Base-by-base conservation (phyloP, 805 yeast genomes). In the Starmerella apicola region DNA sequence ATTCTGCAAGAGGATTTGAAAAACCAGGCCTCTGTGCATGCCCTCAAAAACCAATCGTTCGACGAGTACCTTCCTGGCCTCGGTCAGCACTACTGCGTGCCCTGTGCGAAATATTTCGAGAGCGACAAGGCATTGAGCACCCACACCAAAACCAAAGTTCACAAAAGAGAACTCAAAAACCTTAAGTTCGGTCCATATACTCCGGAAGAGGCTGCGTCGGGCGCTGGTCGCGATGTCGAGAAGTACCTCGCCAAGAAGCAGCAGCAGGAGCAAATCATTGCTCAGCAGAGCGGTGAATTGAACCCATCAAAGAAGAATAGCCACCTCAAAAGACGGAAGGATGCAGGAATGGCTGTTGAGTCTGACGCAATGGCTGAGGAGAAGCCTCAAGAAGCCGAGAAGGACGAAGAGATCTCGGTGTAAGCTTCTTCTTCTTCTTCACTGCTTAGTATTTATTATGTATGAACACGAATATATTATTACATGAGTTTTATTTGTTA, bases 41-140 rank as follows among this genome's bases (percentile, higher is more conserved):
- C 68, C 31, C 66, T 85, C 42, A 43, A 46, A 29, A 71, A 81
- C 56, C 97, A 88, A 61, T 81, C 83, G 4, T 60, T 81, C 41
- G 95, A 88, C 60, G 97, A 88, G 62, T 74, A 76, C 32, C 78
- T 79, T 56, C 86, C 96, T 1, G 99, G 99, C 1, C 64, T 91
- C 49, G 99, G 95, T 13, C 97, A 91, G 61, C 79, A 74, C 61
- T 91, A 83, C 60, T 91, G 97, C 61, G 70, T 91, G 39, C 94
- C 85, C 48, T 91, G 99, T 67, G 93, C 94, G 36, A 81, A 79
- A 57, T 84, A 91, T 61, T 84, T 76, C 55, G 95, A 86, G 57
- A 76, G 78, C 42, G 84, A 80, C 33, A 58, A 62, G 24, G 80
- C 94, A 6, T 66, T 82, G 40, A 74, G 73, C 44, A 68, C 77